Evolutionary conservation across 2,329 filamentous ascomycete species (phyloP), one percentile per base, ranked within the genome.

Genomic region (Neopestalotiopsis rosae): DNA sequence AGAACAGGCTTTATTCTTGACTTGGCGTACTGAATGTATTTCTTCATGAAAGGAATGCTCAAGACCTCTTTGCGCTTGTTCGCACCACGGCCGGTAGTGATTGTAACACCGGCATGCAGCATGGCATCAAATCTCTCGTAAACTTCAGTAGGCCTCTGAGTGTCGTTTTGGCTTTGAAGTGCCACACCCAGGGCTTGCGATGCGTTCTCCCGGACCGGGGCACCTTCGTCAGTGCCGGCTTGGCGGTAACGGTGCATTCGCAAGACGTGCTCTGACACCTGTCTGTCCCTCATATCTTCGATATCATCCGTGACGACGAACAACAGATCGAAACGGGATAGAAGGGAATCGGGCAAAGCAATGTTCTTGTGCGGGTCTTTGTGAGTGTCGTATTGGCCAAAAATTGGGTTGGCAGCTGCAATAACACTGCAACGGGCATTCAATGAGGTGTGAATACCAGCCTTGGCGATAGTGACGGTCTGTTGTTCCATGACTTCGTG

Each of bases 401-500:
- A 99, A 66, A 99, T 96, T 3, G 96, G 96, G 79, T 99, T 99
- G 70, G 96, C 96, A 17, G 96, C 96, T 57, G 96, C 96, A 75
- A 99, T 89, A 71, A 99, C 96, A 81, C 94, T 97, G 83, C 96
- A 99, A 68, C 96, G 92, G 66, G 96, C 96, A 78, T 99, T 99
- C 70, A 99, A 86, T 2, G 95, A 97, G 0, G 96, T 99, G 81
- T 99, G 96, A 69, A 99, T 99, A 72, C 96, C 96, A 1, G 96
- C 96, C 83, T 99, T 99, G 66, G 96, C 96, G 76, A 99, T 99
- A 14, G 96, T 99, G 70, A 99, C 96, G 0, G 96, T 99, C 82
- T 99, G 96, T 83, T 99, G 96, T 83, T 99, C 96, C 96, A 99
- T 99, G 73, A 99, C 96, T 93, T 99, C 96, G 88, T 99, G 96